Percentiles rank a stretch among this genome's conserved stretches.
Conservation (phyloP, 2,329 filamentous ascomycete species). For the Zymoseptoria tritici region DNA sequence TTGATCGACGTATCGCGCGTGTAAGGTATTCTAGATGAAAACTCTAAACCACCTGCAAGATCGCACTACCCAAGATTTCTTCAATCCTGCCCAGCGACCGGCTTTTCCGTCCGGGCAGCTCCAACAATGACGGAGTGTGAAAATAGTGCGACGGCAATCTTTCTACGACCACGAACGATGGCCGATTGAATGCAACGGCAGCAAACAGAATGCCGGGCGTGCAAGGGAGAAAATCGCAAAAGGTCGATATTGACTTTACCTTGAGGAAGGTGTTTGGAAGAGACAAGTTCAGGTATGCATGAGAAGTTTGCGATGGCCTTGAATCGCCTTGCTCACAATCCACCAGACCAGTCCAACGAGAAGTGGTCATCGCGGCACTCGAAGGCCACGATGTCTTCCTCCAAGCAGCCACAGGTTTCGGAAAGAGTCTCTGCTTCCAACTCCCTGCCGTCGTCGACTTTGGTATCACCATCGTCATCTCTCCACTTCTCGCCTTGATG, state of each 20-base stretch:
- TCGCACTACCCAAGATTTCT: too few relatives aligned
- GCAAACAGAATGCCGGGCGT: slow-evolving; percentile 21
- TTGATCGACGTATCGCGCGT: too few relatives aligned
- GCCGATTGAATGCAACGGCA: not conserved
- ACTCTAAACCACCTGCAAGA: too few relatives aligned
- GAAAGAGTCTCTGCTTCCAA: slow-evolving; percentile 90
- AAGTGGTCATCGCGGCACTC: slow-evolving; percentile 77
- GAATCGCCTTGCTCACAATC: slow-evolving; percentile 1
- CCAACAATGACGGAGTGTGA: not conserved
- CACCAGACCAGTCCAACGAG: slow-evolving; percentile 68
- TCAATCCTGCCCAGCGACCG: too few relatives aligned
- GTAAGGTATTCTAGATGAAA: too few relatives aligned
- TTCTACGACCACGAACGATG: not conserved
- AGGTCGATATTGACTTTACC: slow-evolving; percentile 32
- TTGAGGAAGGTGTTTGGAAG: slow-evolving; percentile 31
- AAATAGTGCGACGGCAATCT: not conserved
- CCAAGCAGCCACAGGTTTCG: slow-evolving; percentile 84
- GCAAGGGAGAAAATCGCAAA: slow-evolving; percentile 15
- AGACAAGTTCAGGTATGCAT: slow-evolving; percentile 26
- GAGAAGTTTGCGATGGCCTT: not conserved
- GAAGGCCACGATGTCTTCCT: slow-evolving; percentile 85
- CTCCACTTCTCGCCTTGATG: slow-evolving; percentile 84
- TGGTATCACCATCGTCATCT: slow-evolving; percentile 87
- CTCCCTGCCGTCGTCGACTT: slow-evolving; percentile 79
- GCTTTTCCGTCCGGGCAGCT: not conserved